Conservation (phyloP, 2,329 filamentous ascomycete species). For the Parafenestella ontariensis region DNA sequence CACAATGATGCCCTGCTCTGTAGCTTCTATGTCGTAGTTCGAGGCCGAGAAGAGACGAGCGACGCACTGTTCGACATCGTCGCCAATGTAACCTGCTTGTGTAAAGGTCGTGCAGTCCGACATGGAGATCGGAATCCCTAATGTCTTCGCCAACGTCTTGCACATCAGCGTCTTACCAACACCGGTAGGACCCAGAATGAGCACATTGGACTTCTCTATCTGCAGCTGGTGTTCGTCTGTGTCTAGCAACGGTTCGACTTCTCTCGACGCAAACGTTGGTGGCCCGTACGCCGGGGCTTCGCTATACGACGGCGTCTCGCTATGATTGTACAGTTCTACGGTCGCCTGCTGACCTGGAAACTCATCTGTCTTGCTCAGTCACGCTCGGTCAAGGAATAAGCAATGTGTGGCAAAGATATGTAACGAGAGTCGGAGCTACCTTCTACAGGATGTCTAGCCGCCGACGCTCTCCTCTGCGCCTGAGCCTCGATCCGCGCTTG, state of each 20-base stretch:
- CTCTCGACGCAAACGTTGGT: conserved; percentile 28
- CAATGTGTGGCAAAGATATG: conserved; percentile 8
- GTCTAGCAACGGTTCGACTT: conserved; percentile 58
- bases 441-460: conserved; percentile 77
- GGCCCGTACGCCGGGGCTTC: conserved; percentile 30
- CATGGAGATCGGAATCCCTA: conserved; percentile 96
- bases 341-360: conserved; percentile 67
- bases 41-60: conserved; percentile 88
- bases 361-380: conserved; percentile 59
- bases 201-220: conserved; percentile 94
- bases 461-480: conserved; percentile 72
- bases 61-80: conserved; percentile 96
- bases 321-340: conserved; percentile 42
- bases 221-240: conserved; percentile 64
- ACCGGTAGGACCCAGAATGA: conserved; percentile 89
- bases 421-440: conserved; percentile 56
- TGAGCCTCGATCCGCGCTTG: conserved; percentile 76
- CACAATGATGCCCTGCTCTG: conserved; percentile 92
- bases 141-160: conserved; percentile 86
- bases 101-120: conserved; percentile 96
- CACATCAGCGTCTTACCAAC: conserved; percentile 97
- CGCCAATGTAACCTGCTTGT: conserved; percentile 95
- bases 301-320: conserved; percentile 18
- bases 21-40: conserved; percentile 83
- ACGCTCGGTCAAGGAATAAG: conserved; percentile 14